Base-by-base conservation (phyloP, 108 stramenopile genomes). In the Fragilaria crotonensis region DNA sequence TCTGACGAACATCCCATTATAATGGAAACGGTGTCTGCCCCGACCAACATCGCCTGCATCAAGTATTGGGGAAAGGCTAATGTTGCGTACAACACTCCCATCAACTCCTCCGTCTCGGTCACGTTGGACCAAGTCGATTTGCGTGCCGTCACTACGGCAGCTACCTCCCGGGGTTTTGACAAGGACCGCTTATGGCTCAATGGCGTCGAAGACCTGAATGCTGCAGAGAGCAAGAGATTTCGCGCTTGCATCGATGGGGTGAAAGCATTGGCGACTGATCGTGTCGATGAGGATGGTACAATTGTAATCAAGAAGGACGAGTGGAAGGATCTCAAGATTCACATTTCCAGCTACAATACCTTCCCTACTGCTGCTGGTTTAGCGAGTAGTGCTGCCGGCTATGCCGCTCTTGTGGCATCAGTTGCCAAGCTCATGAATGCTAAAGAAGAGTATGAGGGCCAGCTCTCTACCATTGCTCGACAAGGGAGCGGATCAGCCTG, bases 61-160 rank as follows among this genome's bases (percentile, higher is more conserved):
- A 98, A 98, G 66, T 98, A 98, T 74, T 98, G 97, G 97, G 97
- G 97, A 50, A 98, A 98, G 70, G 86, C 81, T 46, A 81, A 88
- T 67, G 68, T 73, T 26, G 75, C 87, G 20, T 85, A 74, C 66
- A 98, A 98, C 79, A 98, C 97, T 9, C 97, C 97, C 25, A 95
- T 95, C 72, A 98, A 98, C 74, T 73, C 70, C 52, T 84, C 83
- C 5, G 83, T 94, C 20, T 80, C 77, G 22, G 83, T 98, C 28
- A 98, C 98, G 0, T 77, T 99, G 59, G 74, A 94, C 71, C 95
- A 96, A 72, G 66, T 59, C 26, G 96, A 97, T 64, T 60, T 99
- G 45, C 76, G 80, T 25, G 93, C 98, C 50, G 92, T 96, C 22
- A 99, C 98, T 4, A 96, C 94, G 4, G 94, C 95, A 1, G 77